These are phyloP conservation scores for Ambrosia hybrid DNA, from an alignment of 140 eudicot genomes.

Conservation along the genomic window DNA sequence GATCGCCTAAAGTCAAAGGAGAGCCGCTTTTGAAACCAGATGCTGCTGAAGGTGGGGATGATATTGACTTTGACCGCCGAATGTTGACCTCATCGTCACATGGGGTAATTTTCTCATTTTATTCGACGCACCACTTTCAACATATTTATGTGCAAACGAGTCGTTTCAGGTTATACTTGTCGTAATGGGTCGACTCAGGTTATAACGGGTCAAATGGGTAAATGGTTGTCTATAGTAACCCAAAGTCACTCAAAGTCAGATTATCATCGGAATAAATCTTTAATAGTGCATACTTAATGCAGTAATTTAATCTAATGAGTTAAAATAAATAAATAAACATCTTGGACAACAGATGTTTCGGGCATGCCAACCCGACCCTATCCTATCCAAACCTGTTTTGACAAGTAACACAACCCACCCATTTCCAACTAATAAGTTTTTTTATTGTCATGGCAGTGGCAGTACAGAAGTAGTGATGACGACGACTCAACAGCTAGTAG, in stretches of 20 bases:
- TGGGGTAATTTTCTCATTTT: slow-evolving; percentile 32
- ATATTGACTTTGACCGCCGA: slow-evolving; percentile 80
- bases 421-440: neutral
- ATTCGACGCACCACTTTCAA: neutral
- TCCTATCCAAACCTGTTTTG: too few relatives aligned
- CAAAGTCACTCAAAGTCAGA: too few relatives aligned
- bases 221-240: too few relatives aligned
- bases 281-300: too few relatives aligned
- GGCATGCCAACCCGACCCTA: too few relatives aligned
- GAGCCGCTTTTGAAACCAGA: slow-evolving; percentile 70
- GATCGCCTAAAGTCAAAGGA: slow-evolving; percentile 69
- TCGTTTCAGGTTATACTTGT: neutral
- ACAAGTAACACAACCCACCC: neutral
- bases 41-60: slow-evolving; percentile 83
- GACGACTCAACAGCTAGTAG: slow-evolving; percentile 46
- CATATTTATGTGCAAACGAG: neutral
- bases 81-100: slow-evolving; percentile 59
- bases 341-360: too few relatives aligned
- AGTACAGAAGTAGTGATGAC: slow-evolving; percentile 25
- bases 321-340: too few relatives aligned
- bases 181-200: too few relatives aligned
- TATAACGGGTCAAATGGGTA: too few relatives aligned
- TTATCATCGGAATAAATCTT: too few relatives aligned
- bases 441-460: slow-evolving; percentile 30
- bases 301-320: too few relatives aligned